phyloP scores from a whole-genome alignment of 2,329 filamentous ascomycete genomes.

The Trematosphaeria pertusa region DNA sequence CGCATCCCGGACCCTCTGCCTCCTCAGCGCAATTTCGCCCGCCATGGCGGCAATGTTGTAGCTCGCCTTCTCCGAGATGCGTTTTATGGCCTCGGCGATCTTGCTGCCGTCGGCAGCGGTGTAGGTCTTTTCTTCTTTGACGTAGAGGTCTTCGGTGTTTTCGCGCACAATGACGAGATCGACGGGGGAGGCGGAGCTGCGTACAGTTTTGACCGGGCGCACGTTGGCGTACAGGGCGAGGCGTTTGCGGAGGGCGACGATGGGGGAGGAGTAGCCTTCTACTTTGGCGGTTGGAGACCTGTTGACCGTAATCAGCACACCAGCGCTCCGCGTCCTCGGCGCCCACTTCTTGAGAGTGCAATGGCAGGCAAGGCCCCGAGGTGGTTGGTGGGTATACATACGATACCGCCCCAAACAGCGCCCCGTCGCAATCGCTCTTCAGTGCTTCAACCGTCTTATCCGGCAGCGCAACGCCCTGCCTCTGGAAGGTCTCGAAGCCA shows the following conservation, averaged over 20 bases:
- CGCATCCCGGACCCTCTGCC: conserved; percentile 77
- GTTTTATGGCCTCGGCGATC: conserved; percentile 97
- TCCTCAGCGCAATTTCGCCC: conserved; percentile 87
- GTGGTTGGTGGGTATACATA: conserved; percentile 29
- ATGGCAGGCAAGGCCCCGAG: neutral
- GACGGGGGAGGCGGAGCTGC: conserved; percentile 70
- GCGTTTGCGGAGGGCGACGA: conserved; percentile 94
- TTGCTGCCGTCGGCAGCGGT: conserved; percentile 75
- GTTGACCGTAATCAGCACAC: no score
- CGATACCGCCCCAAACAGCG: conserved; percentile 93
- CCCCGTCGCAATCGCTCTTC: conserved; percentile 90
- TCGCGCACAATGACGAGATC: conserved; percentile 98
- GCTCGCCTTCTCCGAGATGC: conserved; percentile 86
- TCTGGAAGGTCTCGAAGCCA: conserved; percentile 91
- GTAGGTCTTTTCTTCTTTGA: conserved; percentile 92
- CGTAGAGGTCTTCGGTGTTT: conserved; percentile 98
- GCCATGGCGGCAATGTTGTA: conserved; percentile 91
- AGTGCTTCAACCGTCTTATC: conserved; percentile 90
- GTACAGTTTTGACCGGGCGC: conserved; percentile 86
- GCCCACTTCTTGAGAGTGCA: neutral
- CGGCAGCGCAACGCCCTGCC: conserved; percentile 85
- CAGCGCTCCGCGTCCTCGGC: neutral
- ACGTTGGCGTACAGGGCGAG: conserved; percentile 98
- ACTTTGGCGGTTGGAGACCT: conserved; percentile 87
- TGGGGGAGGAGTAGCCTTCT: conserved; percentile 94